A percentile compares a stretch with the other conserved stretches of the same genome.
Conservation (phyloP, 441 rosid species). For the Dalechampia spathulata region DNA sequence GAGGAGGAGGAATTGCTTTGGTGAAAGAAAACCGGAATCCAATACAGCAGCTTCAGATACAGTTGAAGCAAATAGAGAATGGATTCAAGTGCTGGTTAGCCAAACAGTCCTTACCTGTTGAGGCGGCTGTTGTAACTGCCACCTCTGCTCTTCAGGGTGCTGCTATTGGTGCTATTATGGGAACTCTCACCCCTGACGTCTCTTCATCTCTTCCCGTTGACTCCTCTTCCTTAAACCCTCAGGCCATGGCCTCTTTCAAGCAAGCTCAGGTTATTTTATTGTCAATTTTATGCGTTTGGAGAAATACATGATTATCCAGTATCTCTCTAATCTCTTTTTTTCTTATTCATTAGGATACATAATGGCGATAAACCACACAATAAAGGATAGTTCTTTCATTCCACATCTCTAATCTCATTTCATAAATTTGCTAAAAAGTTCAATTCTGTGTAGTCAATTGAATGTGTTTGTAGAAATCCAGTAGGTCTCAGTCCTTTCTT, state of each 20-base stretch:
- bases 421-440: too few species aligned
- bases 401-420: too few species aligned
- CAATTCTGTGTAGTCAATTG: too few species aligned
- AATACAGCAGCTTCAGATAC: slow-evolving; percentile 40
- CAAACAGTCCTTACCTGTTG: slow-evolving; percentile 66
- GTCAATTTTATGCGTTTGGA: too few species aligned
- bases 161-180: slow-evolving; percentile 80
- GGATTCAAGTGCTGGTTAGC: slow-evolving; percentile 75
- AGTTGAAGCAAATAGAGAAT: slow-evolving; percentile 53
- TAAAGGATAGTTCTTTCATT: too few species aligned
- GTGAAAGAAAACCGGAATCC: slow-evolving; percentile 44
- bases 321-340: too few species aligned
- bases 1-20: too few species aligned
- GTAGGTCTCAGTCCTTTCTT: too few species aligned
- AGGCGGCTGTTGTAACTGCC: slow-evolving; percentile 73
- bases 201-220: slow-evolving; percentile 35
- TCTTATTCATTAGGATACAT: too few species aligned
- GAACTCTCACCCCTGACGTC: slow-evolving; percentile 58
- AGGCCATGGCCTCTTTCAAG: slow-evolving; percentile 78
- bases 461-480: too few species aligned
- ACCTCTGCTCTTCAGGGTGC: slow-evolving; percentile 75
- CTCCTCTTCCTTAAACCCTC: slow-evolving; percentile 40
- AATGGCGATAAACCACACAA: too few species aligned
- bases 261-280: slow-evolving; percentile 65
- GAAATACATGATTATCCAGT: too few species aligned